These are phyloP conservation scores for Furculomyces boomerangus DNA, from an alignment of 371 early-diverging fungal species.

Conservation along the genomic window DNA sequence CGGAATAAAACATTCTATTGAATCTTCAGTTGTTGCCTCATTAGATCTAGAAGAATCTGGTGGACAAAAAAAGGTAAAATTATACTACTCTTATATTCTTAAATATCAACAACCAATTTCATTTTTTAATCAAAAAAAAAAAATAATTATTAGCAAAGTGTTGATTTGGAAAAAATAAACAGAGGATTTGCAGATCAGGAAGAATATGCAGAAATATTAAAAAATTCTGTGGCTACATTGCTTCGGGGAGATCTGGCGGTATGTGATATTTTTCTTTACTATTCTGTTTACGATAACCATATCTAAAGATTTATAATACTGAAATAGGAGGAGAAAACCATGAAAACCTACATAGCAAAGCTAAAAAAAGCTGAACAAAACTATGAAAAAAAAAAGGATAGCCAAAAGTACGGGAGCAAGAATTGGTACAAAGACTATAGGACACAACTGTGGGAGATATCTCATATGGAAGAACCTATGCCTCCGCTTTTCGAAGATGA, in stretches of 20 bases:
- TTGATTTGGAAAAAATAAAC: not conserved
- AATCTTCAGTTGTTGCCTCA: not conserved
- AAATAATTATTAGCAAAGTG: not conserved
- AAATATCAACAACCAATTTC: not conserved
- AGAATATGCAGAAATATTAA: not conserved
- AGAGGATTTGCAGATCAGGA: not conserved
- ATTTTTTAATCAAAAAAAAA: not conserved
- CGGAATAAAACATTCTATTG: not conserved
- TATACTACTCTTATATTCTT: not conserved
- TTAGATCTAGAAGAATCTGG: conserved; percentile 1
- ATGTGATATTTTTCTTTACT: not conserved
- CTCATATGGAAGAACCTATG: not conserved
- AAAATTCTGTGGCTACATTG: not conserved
- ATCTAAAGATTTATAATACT: not conserved
- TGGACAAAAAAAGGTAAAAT: not conserved
- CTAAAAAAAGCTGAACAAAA: not conserved
- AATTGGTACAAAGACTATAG: conserved; percentile 2
- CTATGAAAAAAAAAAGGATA: not conserved
- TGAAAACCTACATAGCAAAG: not conserved
- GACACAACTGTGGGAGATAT: conserved; percentile 2
- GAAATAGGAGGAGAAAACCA: not conserved
- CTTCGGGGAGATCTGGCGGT: not conserved
- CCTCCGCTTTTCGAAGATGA: not conserved
- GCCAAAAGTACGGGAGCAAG: not conserved
- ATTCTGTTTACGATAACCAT: not conserved